These are phyloP conservation scores for Phyllosticta citrichinensis DNA, from an alignment of 2,329 filamentous ascomycete species.

Conservation along the genomic window DNA sequence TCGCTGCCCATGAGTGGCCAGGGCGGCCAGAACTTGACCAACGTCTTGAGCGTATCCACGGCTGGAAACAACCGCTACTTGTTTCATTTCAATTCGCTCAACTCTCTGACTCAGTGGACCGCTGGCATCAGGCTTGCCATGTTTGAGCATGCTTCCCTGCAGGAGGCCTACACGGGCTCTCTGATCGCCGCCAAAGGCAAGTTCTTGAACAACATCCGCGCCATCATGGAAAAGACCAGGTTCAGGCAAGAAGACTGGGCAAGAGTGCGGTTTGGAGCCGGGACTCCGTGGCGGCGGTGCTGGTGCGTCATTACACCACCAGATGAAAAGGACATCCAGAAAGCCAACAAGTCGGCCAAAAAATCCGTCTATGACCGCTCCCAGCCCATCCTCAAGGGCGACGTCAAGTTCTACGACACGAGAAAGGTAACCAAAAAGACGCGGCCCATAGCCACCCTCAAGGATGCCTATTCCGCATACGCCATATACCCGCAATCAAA, in stretches of 20 bases:
- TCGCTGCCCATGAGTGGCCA: slow-evolving; percentile 74
- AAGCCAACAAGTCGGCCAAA: slow-evolving; percentile 68
- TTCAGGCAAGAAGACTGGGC: slow-evolving; percentile 86
- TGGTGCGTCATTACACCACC: slow-evolving; percentile 94
- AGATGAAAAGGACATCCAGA: slow-evolving; percentile 84
- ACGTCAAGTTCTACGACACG: slow-evolving; percentile 91
- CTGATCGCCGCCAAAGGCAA: slow-evolving; percentile 93
- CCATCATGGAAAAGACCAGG: slow-evolving; percentile 73
- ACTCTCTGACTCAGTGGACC: slow-evolving; percentile 92
- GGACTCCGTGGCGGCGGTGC: slow-evolving; percentile 90
- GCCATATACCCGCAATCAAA: slow-evolving; percentile 94
- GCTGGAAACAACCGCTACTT: slow-evolving; percentile 92
- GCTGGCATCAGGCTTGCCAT: slow-evolving; percentile 87
- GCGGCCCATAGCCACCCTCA: slow-evolving; percentile 81
- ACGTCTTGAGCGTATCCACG: slow-evolving; percentile 91
- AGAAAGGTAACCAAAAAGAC: slow-evolving; percentile 87
- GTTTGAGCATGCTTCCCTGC: slow-evolving; percentile 84
- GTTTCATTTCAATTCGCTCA: slow-evolving; percentile 89
- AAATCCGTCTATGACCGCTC: slow-evolving; percentile 80
- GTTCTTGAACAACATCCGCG: slow-evolving; percentile 74
- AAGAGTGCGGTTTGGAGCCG: slow-evolving; percentile 86
- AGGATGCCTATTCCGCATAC: slow-evolving; percentile 83
- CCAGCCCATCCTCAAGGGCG: slow-evolving; percentile 63
- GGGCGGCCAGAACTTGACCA: slow-evolving; percentile 73
- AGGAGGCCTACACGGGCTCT: slow-evolving; percentile 94